Base-by-base conservation (phyloP, 192 early-diverging fungal species). In the Podila verticillata region DNA sequence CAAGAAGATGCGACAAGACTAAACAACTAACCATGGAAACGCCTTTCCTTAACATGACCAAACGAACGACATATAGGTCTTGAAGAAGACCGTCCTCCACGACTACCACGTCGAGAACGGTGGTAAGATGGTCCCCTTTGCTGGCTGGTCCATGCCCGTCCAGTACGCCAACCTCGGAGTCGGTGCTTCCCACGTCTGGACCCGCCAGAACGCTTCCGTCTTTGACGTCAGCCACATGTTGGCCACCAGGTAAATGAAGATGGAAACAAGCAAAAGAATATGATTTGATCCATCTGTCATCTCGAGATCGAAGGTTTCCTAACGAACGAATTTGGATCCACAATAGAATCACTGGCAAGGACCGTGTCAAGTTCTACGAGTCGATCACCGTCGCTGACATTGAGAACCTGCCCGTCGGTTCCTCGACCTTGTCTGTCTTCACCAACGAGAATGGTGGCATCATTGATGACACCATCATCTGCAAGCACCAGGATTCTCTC, bases 171-270 rank as follows among this genome's bases (percentile, higher is more conserved):
- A 88, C 74, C 87, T 92, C 81, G 96, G 97, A 49, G 92, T 95
- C 9, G 86, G 98, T 32, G 93, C 93, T 47, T 95, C 94, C n/a
- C 98, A 98, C 82, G 82, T 90, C 48, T 93, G 93, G 83, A 97
- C 96, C 26, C 89, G 98, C 71, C 83, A 91, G 74, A 91, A 96
- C 57, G 94, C 96, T 3, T 96, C 95, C 7, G 86, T 99, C 56
- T 99, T 99, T 83, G 98, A 99, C 84, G 98, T 99, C 39, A 96
- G 95, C 29, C 98, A 99, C 83, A 99, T 99, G 98, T 87, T 98
- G 66, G 97, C 98, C 84, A 95, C 95, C 32, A 87, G 92, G 89
- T 95, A 85, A 64, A 58, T 69, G 30, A 44, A 44, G 13, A 13
- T 10, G 39, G 17, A 44, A 15, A 17, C 17, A 44, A 44, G 2